These are phyloP conservation scores for Poteriospumella lacustris DNA, from an alignment of 108 stramenopile species.

Conservation along the genomic window DNA sequence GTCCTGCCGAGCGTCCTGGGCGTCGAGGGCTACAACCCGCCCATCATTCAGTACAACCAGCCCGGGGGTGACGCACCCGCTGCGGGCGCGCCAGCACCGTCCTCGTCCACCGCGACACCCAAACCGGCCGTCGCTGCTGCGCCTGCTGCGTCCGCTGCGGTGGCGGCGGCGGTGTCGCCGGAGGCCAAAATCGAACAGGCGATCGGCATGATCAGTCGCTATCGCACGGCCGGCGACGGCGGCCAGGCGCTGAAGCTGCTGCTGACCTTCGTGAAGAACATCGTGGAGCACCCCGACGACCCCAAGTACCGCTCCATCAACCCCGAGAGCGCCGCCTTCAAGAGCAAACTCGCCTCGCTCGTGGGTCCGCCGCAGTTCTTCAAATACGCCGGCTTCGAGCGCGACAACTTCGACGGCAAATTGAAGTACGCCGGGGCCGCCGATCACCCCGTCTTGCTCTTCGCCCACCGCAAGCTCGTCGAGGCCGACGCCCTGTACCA, in stretches of 20 bases:
- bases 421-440: constrained; percentile 16
- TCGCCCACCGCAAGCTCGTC: neutral
- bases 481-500: constrained; percentile 5
- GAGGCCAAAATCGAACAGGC: constrained; percentile 33
- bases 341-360: constrained; percentile 73
- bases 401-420: constrained; percentile 51
- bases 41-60: constrained; percentile 73
- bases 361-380: constrained; percentile 69
- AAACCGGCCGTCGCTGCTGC: neutral
- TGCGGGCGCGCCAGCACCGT: neutral
- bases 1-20: constrained; percentile 72
- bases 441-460: neutral
- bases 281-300: constrained; percentile 70
- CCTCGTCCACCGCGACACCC: neutral
- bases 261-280: constrained; percentile 72
- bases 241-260: constrained; percentile 79
- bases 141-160: neutral
- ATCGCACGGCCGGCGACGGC: constrained; percentile 75
- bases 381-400: constrained; percentile 68
- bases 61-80: neutral
- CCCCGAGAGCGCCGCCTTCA: constrained; percentile 86
- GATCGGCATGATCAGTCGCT: constrained; percentile 32
- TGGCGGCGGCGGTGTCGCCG: constrained; percentile 21
- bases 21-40: constrained; percentile 85
- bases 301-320: constrained; percentile 72